Conservation (phyloP, 768 basidiomycete genomes). For the Russula brevipes region DNA sequence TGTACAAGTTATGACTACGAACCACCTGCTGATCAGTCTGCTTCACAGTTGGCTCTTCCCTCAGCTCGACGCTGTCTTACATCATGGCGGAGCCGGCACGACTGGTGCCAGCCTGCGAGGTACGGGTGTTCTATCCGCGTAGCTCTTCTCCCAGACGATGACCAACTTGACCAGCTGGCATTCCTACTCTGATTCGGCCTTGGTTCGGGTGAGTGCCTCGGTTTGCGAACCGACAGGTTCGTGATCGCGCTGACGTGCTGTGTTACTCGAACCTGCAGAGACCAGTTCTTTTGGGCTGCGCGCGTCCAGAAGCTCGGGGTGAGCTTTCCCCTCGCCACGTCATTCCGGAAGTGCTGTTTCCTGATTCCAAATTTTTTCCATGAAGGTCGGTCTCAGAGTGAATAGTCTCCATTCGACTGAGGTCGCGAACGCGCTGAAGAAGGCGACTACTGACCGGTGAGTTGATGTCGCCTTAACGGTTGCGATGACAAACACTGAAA, state of each 20-base stretch:
- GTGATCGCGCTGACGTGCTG: slow-evolving; percentile 10
- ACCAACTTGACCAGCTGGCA: slow-evolving; percentile 37
- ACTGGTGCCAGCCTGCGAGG: slow-evolving; percentile 59
- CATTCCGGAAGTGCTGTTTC: neutral
- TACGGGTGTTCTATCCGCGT: slow-evolving; percentile 7
- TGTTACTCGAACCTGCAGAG: slow-evolving; percentile 28
- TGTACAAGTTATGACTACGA: neutral
- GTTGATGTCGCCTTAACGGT: slow-evolving; percentile 23
- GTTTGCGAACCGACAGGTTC: neutral
- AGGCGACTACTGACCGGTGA: slow-evolving; percentile 50
- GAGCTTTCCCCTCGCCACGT: slow-evolving; percentile 22
- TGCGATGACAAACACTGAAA: neutral
- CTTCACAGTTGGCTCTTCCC: slow-evolving; percentile 50
- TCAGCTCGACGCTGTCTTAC: slow-evolving; percentile 54
- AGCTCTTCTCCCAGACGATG: neutral
- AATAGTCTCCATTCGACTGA: slow-evolving; percentile 43
- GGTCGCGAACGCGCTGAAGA: slow-evolving; percentile 48
- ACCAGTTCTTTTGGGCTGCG: slow-evolving; percentile 62
- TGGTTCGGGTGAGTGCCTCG: slow-evolving; percentile 49
- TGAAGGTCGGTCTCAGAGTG: slow-evolving; percentile 48
- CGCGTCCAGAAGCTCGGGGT: slow-evolving; percentile 61
- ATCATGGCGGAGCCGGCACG: slow-evolving; percentile 69
- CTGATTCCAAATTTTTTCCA: neutral
- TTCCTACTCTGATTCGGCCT: slow-evolving; percentile 64
- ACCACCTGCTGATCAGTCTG: slow-evolving; percentile 5